Percentiles rank a stretch among this genome's conserved stretches.
Evolutionary conservation across 768 basidiomycete species (phyloP).

Genomic region (Auricularia cornea): DNA sequence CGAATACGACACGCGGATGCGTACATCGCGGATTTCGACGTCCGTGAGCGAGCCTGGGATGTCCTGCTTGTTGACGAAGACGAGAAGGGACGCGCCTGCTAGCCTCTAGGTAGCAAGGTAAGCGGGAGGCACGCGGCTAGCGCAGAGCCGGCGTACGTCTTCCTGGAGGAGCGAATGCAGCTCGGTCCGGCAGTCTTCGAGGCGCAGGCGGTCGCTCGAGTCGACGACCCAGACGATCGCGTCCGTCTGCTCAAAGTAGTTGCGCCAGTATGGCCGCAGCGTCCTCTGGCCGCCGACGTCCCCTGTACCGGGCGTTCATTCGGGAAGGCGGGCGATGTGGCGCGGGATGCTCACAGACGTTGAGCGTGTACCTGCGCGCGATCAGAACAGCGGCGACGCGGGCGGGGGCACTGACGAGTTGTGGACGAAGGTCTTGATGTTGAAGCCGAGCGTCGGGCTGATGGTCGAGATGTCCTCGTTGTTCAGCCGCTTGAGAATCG

Average conservation of each 20-base stretch:
- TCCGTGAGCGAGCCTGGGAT: slow-evolving; percentile 78
- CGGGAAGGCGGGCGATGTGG: not conserved
- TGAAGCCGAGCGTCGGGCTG: slow-evolving; percentile 94
- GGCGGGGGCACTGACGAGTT: slow-evolving; percentile 29
- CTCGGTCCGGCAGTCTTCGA: slow-evolving; percentile 84
- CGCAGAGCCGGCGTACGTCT: slow-evolving; percentile 61
- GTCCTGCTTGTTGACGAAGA: slow-evolving; percentile 98
- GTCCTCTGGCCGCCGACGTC: slow-evolving; percentile 97
- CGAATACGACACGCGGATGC: slow-evolving; percentile 19
- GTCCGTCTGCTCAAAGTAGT: slow-evolving; percentile 98
- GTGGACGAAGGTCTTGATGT: slow-evolving; percentile 94
- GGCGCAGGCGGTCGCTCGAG: slow-evolving; percentile 83
- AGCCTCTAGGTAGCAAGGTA: slow-evolving; percentile 50
- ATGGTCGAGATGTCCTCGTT: slow-evolving; percentile 83
- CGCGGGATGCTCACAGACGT: slow-evolving; percentile 26
- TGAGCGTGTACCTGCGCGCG: slow-evolving; percentile 31
- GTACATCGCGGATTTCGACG: slow-evolving; percentile 73
- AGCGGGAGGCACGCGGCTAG: not conserved
- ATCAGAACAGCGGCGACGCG: slow-evolving; percentile 5
- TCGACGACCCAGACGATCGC: slow-evolving; percentile 99
- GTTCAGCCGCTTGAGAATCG: slow-evolving; percentile 90
- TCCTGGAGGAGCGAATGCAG: slow-evolving; percentile 79
- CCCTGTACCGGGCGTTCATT: slow-evolving; percentile 44
- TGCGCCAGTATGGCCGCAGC: slow-evolving; percentile 95
- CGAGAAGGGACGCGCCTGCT: slow-evolving; percentile 89